Evolutionary conservation across 2,329 filamentous ascomycete genomes (phyloP).

Genomic region (Westerdykella sp.): DNA sequence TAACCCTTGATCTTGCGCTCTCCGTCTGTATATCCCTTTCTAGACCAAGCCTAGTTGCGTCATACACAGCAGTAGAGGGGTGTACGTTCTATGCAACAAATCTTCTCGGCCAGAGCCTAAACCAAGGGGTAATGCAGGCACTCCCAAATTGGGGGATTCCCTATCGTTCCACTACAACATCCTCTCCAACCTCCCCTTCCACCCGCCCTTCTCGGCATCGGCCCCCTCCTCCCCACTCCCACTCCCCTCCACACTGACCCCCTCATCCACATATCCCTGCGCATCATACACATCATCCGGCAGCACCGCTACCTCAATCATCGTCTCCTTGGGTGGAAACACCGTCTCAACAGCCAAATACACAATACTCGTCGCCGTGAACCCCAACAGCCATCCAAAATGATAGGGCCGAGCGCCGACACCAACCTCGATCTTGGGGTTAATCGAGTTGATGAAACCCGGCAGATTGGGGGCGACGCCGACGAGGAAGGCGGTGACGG

Average conservation of each 20-base stretch:
- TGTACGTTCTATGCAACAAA: too few relatives aligned
- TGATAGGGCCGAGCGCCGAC: conserved; percentile 52
- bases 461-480: conserved; percentile 53
- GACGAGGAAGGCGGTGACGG: conserved; percentile 51
- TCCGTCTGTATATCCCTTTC: too few relatives aligned
- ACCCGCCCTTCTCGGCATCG: conserved; percentile 25
- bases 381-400: conserved; percentile 62
- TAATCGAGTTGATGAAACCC: conserved; percentile 46
- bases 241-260: conserved; percentile 18
- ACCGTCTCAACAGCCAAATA: conserved; percentile 48
- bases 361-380: conserved; percentile 50
- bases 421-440: conserved; percentile 36
- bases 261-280: conserved; percentile 24
- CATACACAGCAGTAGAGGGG: too few relatives aligned
- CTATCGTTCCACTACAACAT: conserved; percentile 20
- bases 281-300: conserved; percentile 37
- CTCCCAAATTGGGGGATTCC: too few relatives aligned
- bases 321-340: conserved; percentile 47
- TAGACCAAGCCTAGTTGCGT: too few relatives aligned
- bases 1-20: too few relatives aligned
- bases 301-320: conserved; percentile 40
- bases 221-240: conserved; percentile 17
- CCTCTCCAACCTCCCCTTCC: conserved; percentile 28
- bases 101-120: too few relatives aligned
- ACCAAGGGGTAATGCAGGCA: too few relatives aligned